These are phyloP conservation scores for Bocquillonia castaneifolia DNA, from an alignment of 441 rosid species.

Conservation along the genomic window DNA sequence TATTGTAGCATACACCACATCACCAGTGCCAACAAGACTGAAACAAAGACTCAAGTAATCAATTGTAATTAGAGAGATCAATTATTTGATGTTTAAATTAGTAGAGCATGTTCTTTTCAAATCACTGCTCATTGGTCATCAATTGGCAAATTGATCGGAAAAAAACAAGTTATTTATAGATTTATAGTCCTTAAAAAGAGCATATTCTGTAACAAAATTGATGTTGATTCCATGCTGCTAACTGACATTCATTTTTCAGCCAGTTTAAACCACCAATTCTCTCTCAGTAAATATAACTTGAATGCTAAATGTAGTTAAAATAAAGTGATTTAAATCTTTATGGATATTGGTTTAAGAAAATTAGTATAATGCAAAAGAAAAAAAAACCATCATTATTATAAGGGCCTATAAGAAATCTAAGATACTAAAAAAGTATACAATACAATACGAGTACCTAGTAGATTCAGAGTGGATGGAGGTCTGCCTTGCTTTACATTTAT, in stretches of 20 bases:
- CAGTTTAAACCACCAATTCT: too few relatives aligned
- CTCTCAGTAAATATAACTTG: too few relatives aligned
- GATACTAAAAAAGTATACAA: too few relatives aligned
- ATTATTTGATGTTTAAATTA: neutral
- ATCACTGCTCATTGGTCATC: neutral
- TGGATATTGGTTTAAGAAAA: too few relatives aligned
- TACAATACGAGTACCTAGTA: too few relatives aligned
- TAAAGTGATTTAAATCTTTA: too few relatives aligned
- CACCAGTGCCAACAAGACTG: neutral
- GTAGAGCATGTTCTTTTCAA: neutral
- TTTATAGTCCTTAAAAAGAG: neutral
- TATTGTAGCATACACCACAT: neutral
- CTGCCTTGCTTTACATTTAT: neutral
- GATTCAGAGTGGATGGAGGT: too few relatives aligned
- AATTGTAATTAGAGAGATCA: neutral
- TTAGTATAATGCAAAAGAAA: too few relatives aligned
- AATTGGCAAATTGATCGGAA: neutral
- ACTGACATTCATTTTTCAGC: neutral
- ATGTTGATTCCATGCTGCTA: neutral
- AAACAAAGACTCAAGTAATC: neutral
- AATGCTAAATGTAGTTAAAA: too few relatives aligned
- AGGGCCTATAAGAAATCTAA: too few relatives aligned
- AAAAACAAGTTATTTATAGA: too few relatives aligned
- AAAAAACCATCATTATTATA: too few relatives aligned
- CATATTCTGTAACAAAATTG: neutral